Base-by-base conservation (phyloP, 1,139 yeast genomes). In the Geotrichum reessii region DNA sequence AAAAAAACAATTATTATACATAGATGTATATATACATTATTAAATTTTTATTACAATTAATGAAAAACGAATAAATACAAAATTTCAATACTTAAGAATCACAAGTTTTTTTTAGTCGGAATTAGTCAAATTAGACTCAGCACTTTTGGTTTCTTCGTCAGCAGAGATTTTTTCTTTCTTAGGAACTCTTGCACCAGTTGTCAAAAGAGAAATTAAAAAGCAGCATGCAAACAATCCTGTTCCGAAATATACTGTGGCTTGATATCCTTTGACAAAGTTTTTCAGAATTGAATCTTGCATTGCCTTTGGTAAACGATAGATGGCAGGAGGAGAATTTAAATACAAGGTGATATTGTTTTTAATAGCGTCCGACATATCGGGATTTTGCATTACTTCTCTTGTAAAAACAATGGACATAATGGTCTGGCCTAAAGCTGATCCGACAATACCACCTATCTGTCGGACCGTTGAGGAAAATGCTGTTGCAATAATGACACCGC, bases 401-500 rank as follows among this genome's bases (percentile, higher is more conserved):
- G 25, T 65, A n/a, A 71, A 63, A 2, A 72, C 67, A 3, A 73
- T 68, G n/a, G 72, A 69, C 63, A 78, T 79, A 33, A 83, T 73
- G 21, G 81, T 70, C 65, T 81, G 84, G 1, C 80, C 78, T 21
- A 82, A 62, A 8, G 77, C 71, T 22, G 78, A 74, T 21, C 83
- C 81, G 37, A 82, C 58, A 0, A 81, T 77, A 22, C 83, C 83
- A 47, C 82, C 84, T 11, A 76, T 57, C 1, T 82, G 72, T 63
- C 82, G 76, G 44, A 72, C 65, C 63, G 82, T 81, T 63, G 79
- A 79, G 55, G 78, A 63, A 61, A 80, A 74, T 1, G 83, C 70
- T 0, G 85, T 81, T 1, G 80, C 76, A 62, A 81, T 65, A 56
- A 83, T 79, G 52, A 80, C 72, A 0, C 82, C 76, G 3, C 86